Percentiles rank a stretch among this genome's conserved stretches.
phyloP scores from a whole-genome alignment of 2,329 filamentous ascomycete genomes.

The Penicillium sp. region DNA sequence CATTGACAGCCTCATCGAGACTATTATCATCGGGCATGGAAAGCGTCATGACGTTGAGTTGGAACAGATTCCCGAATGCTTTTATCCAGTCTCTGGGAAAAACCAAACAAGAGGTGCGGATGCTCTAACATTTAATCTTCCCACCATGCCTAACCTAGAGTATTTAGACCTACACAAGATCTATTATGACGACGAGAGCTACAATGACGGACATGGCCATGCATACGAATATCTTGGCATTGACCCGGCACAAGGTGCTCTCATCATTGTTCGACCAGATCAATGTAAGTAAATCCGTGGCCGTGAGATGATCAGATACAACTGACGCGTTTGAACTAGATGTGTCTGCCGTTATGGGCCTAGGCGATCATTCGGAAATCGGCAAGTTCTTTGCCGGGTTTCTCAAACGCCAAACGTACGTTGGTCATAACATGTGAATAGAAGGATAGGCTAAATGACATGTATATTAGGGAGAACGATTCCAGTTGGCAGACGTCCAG shows the following conservation, averaged over 20 bases:
- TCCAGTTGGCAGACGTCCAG: background rate
- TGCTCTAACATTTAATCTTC: slow-evolving; percentile 6
- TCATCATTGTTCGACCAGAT: slow-evolving; percentile 53
- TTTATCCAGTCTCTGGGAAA: slow-evolving; percentile 49
- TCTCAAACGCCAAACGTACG: slow-evolving; percentile 18
- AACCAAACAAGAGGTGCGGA: slow-evolving; percentile 47
- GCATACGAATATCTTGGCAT: slow-evolving; percentile 52
- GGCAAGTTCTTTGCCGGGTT: slow-evolving; percentile 33
- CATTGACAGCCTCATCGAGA: slow-evolving; percentile 50
- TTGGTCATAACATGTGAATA: background rate
- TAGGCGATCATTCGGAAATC: slow-evolving; percentile 28
- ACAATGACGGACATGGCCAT: slow-evolving; percentile 49
- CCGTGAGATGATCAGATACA: background rate
- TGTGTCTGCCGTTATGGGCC: slow-evolving; percentile 32
- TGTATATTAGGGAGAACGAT: background rate
- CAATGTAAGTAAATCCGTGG: slow-evolving; percentile 42
- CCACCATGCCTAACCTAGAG: background rate
- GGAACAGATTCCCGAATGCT: slow-evolving; percentile 47
- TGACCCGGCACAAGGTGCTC: slow-evolving; percentile 37
- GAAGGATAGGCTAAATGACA: background rate
- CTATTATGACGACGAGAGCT: slow-evolving; percentile 49
- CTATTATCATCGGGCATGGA: slow-evolving; percentile 47
- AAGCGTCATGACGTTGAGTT: slow-evolving; percentile 44
- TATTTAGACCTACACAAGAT: slow-evolving; percentile 49
- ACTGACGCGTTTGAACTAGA: slow-evolving; percentile 20